Conservation (phyloP, 2,329 filamentous ascomycete species). For the Claviceps cyperi region DNA sequence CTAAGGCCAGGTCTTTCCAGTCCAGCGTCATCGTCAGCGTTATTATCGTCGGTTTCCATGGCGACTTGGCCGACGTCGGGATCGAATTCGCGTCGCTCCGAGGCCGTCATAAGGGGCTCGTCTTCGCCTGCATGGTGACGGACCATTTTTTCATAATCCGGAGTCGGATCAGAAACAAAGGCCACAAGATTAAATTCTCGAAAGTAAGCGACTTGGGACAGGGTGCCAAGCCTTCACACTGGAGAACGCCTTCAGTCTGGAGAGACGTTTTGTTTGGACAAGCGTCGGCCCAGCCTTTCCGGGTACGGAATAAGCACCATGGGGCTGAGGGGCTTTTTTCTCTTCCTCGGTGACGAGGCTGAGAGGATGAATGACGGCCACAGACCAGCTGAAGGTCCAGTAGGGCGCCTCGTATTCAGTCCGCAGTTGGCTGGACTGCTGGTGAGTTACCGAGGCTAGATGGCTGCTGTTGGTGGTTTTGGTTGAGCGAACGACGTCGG, state of each 20-base stretch:
- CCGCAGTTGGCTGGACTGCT: not conserved
- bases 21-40: not conserved
- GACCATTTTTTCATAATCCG: slow-evolving; percentile 15
- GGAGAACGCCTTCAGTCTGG: too few relatives aligned
- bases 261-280: too few relatives aligned
- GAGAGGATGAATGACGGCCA: not conserved
- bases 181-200: not conserved
- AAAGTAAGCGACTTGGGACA: not conserved
- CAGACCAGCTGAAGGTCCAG: not conserved
- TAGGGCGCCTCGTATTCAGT: not conserved
- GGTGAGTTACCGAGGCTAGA: not conserved
- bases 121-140: slow-evolving; percentile 19
- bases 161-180: not conserved
- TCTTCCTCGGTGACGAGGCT: not conserved
- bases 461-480: too few relatives aligned
- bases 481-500: too few relatives aligned
- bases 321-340: not conserved
- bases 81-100: slow-evolving; percentile 17
- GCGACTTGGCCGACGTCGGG: slow-evolving; percentile 9
- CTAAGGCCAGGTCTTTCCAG: not conserved
- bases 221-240: too few relatives aligned
- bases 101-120: slow-evolving; percentile 25
- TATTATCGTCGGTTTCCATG: slow-evolving; percentile 9
- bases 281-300: too few relatives aligned
- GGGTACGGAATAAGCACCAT: not conserved